Evolutionary conservation across 306 rosid genomes (phyloP).

Genomic region (Arachis stenosperma): DNA sequence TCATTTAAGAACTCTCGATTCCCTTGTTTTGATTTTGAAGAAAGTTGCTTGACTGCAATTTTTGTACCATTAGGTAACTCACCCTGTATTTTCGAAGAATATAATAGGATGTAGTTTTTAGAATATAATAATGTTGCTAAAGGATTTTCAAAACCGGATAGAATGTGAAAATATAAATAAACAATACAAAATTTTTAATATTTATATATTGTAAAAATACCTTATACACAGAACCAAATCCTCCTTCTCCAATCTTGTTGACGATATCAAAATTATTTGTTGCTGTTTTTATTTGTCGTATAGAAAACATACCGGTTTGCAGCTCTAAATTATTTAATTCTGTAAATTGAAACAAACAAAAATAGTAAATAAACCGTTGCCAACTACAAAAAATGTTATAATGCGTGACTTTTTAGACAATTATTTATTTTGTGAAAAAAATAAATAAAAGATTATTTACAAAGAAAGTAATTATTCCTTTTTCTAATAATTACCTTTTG

Average conservation of each 20-base stretch:
- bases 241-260: conserved; percentile 80
- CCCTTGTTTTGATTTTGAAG: conserved; percentile 68
- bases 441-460: too few relatives aligned
- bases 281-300: conserved; percentile 61
- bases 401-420: too few relatives aligned
- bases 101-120: too few relatives aligned
- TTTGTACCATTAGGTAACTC: conserved; percentile 47
- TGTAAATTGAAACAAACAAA: conserved; percentile 36
- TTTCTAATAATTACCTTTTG: conserved; percentile 35
- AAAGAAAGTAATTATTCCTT: not conserved
- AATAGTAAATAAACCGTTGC: not conserved
- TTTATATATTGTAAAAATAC: conserved; percentile 28
- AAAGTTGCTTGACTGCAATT: conserved; percentile 64
- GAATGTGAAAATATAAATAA: not conserved
- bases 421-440: too few relatives aligned
- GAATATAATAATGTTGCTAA: too few relatives aligned
- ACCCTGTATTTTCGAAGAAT: conserved; percentile 47
- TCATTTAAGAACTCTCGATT: conserved; percentile 65
- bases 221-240: conserved; percentile 74
- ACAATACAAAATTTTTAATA: too few relatives aligned
- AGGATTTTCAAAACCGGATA: too few relatives aligned
- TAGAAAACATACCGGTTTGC: conserved; percentile 48
- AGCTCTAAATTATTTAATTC: conserved; percentile 52
- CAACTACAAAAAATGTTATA: too few relatives aligned
- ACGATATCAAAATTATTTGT: conserved; percentile 56